Percentiles rank a stretch among this genome's conserved stretches.
These are phyloP conservation scores for Plenodomus tracheiphilus DNA, from an alignment of 2,329 filamentous ascomycete species.

Conservation along the genomic window DNA sequence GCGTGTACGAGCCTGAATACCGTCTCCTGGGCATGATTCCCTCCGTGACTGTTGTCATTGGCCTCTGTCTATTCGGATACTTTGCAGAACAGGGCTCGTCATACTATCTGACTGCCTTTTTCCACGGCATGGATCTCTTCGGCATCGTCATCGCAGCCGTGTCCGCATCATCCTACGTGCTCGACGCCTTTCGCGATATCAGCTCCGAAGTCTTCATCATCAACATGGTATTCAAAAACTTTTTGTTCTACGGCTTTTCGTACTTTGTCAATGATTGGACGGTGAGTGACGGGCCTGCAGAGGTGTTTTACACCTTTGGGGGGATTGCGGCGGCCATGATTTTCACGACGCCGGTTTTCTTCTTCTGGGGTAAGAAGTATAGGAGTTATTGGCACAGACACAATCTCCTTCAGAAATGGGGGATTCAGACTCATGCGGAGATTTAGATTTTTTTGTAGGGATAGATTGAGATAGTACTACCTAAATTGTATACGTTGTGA, in stretches of 20 bases:
- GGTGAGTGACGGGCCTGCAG: slow-evolving; percentile 35
- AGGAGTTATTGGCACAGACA: slow-evolving; percentile 41
- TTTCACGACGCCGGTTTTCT: slow-evolving; percentile 34
- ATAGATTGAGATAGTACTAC: background rate
- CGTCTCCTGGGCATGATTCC: slow-evolving; percentile 46
- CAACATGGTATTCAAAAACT: slow-evolving; percentile 51
- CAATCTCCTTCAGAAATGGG: slow-evolving; percentile 39
- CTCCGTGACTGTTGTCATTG: slow-evolving; percentile 39
- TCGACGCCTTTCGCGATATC: slow-evolving; percentile 49
- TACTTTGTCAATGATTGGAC: slow-evolving; percentile 52
- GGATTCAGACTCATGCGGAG: slow-evolving; percentile 38
- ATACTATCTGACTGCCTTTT: slow-evolving; percentile 37
- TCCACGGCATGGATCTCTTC: slow-evolving; percentile 41
- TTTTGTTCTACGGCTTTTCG: slow-evolving; percentile 49
- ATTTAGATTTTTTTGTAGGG: slow-evolving; percentile 11
- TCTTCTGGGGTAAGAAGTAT: slow-evolving; percentile 42
- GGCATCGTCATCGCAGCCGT: slow-evolving; percentile 40
- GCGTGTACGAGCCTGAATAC: slow-evolving; percentile 61
- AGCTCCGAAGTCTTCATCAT: slow-evolving; percentile 50
- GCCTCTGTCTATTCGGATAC: slow-evolving; percentile 47
- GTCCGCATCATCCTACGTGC: slow-evolving; percentile 40
- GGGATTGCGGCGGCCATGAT: slow-evolving; percentile 29
- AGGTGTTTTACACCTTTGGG: slow-evolving; percentile 46
- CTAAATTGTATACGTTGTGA: background rate
- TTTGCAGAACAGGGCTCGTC: slow-evolving; percentile 26